Conservation (phyloP, 768 basidiomycete species). For the Termitomyces sp. region DNA sequence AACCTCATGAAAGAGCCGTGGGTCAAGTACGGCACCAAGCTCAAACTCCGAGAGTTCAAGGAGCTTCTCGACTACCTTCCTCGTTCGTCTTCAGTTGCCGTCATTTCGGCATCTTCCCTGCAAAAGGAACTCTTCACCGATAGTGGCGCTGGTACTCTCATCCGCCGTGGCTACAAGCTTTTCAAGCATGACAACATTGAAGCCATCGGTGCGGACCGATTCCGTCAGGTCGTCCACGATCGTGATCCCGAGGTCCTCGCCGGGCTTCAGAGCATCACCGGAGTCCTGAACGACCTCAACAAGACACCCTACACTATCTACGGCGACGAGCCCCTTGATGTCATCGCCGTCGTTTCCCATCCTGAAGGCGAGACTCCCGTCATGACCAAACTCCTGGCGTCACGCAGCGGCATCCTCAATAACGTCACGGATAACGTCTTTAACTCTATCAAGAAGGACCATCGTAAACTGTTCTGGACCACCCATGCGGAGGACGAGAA, state of each 20-base stretch:
- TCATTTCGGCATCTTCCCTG: constrained; percentile 87
- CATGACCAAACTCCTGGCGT: constrained; percentile 88
- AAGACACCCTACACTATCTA: constrained; percentile 88
- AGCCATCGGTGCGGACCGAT: constrained; percentile 84
- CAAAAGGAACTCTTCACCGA: constrained; percentile 99
- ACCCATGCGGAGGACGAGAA: constrained; percentile 94
- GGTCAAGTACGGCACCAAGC: constrained; percentile 99
- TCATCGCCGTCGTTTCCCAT: constrained; percentile 89
- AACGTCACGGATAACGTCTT: constrained; percentile 97
- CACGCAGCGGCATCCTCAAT: constrained; percentile 86
- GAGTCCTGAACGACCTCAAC: constrained; percentile 78
- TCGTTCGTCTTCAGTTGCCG: constrained; percentile 95
- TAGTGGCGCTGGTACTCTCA: constrained; percentile 94
- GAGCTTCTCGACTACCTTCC: constrained; percentile 97
- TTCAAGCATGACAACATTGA: constrained; percentile 85
- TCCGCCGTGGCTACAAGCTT: constrained; percentile 96
- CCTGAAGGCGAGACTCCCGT: constrained; percentile 87
- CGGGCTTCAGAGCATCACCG: constrained; percentile 82
- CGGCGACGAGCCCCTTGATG: constrained; percentile 97
- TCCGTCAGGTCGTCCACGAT: constrained; percentile 92
- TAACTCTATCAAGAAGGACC: constrained; percentile 92
- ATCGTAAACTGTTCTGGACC: constrained; percentile 96
- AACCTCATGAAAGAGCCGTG: constrained; percentile 95
- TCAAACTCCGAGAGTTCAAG: constrained; percentile 98
- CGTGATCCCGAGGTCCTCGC: constrained; percentile 88